Conservation (phyloP, 768 basidiomycete genomes). For the Clathrus columnatus region DNA sequence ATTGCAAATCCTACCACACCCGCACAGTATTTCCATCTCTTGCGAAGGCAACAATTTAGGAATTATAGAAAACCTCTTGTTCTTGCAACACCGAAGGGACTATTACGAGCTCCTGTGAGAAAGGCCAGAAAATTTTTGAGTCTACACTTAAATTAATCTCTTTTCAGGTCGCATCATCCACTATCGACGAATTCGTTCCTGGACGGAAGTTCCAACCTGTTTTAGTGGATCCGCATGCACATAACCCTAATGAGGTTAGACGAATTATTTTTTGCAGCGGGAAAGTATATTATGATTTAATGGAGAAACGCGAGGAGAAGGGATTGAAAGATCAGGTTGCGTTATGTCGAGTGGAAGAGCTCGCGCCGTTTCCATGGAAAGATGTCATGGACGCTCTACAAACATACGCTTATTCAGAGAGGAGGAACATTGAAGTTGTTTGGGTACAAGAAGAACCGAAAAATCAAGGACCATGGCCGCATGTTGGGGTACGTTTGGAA, state of each 20-base stretch:
- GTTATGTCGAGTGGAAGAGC: conserved; percentile 73
- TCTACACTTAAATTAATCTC: neutral
- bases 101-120: conserved; percentile 66
- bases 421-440: conserved; percentile 29
- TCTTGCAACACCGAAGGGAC: conserved; percentile 76
- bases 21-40: conserved; percentile 86
- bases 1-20: conserved; percentile 82
- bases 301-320: conserved; percentile 51
- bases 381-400: conserved; percentile 38
- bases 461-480: conserved; percentile 77
- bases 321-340: conserved; percentile 46
- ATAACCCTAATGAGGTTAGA: conserved; percentile 29
- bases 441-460: conserved; percentile 87
- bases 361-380: conserved; percentile 79
- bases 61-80: conserved; percentile 84
- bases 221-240: conserved; percentile 39
- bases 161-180: conserved; percentile 62
- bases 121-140: neutral
- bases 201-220: conserved; percentile 63
- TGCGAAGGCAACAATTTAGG: conserved; percentile 77
- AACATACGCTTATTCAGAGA: conserved; percentile 28
- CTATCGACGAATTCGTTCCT: conserved; percentile 48
- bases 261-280: conserved; percentile 72
- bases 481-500: conserved; percentile 52
- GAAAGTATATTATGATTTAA: conserved; percentile 83